These are phyloP conservation scores for Wickerhamomyces sydowiorum DNA, from an alignment of 805 yeast species.

Conservation along the genomic window DNA sequence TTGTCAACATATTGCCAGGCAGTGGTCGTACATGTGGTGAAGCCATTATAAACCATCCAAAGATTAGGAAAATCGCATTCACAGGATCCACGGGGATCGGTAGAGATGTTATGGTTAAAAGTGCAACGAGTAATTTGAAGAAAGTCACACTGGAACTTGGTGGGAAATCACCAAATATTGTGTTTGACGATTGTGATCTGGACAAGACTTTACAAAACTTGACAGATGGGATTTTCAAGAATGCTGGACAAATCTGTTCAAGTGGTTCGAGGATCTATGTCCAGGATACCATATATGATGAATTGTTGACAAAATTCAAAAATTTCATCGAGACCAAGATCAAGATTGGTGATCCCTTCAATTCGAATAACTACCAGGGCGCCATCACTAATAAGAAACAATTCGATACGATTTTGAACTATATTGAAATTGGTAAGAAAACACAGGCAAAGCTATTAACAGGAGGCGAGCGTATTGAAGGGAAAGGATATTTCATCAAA, in stretches of 20 bases:
- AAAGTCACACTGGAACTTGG: slow-evolving; percentile 79
- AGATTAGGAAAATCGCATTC: slow-evolving; percentile 70
- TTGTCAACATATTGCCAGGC: slow-evolving; percentile 68
- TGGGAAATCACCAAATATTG: slow-evolving; percentile 77
- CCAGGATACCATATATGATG: slow-evolving; percentile 67
- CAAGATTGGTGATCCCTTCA: slow-evolving; percentile 75
- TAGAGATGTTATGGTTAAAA: slow-evolving; percentile 60
- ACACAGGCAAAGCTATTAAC: slow-evolving; percentile 64
- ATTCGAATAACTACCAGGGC: slow-evolving; percentile 63
- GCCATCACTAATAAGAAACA: slow-evolving; percentile 71
- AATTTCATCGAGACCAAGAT: slow-evolving; percentile 46
- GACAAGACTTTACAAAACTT: slow-evolving; percentile 42
- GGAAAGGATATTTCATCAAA: slow-evolving; percentile 64
- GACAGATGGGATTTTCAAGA: slow-evolving; percentile 65
- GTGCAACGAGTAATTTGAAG: slow-evolving; percentile 69
- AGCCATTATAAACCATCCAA: slow-evolving; percentile 62
- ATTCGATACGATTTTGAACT: slow-evolving; percentile 61
- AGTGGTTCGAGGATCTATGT: slow-evolving; percentile 78
- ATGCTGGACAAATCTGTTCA: slow-evolving; percentile 80
- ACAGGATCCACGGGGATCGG: slow-evolving; percentile 81
- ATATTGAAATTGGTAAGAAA: slow-evolving; percentile 59
- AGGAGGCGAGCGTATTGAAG: slow-evolving; percentile 64
- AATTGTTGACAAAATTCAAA: slow-evolving; percentile 52
- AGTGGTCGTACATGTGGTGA: slow-evolving; percentile 71
- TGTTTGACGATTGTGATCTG: slow-evolving; percentile 63